phyloP scores from a whole-genome alignment of 306 rosid genomes.

The Phaseolus lunatus region DNA sequence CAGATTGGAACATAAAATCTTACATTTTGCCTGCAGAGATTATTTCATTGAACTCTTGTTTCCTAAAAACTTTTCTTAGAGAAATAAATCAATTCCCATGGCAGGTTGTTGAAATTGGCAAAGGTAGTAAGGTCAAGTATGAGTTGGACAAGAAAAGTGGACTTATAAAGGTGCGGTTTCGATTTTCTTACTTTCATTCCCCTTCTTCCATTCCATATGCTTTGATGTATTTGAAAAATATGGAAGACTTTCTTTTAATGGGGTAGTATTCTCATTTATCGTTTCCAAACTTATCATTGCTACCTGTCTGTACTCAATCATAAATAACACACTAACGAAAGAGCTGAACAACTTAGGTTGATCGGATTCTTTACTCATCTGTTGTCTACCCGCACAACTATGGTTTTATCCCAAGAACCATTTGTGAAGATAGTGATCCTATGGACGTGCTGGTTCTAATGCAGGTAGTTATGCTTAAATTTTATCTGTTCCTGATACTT shows the following conservation, averaged over 20 bases:
- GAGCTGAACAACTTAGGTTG: conserved; percentile 69
- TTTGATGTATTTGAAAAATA: conserved; percentile 36
- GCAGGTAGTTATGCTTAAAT: conserved; percentile 74
- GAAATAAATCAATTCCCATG: conserved; percentile 46
- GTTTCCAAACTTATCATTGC: background rate
- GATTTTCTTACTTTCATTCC: conserved; percentile 28
- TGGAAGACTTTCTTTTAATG: conserved; percentile 21
- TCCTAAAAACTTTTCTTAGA: conserved; percentile 9
- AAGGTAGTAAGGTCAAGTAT: conserved; percentile 96
- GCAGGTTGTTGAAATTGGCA: conserved; percentile 93
- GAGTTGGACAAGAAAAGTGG: conserved; percentile 93
- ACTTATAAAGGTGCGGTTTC: conserved; percentile 76
- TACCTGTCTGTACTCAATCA: conserved; percentile 29
- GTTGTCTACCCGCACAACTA: conserved; percentile 99
- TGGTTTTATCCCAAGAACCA: conserved; percentile 94
- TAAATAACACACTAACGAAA: conserved; percentile 44
- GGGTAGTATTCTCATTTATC: background rate
- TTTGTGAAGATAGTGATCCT: conserved; percentile 98
- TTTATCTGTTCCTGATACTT: conserved; percentile 21
- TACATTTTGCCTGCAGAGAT: conserved; percentile 24
- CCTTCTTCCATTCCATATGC: conserved; percentile 32
- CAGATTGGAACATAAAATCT: conserved; percentile 34
- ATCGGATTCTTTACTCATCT: conserved; percentile 94
- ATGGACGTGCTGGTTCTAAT: conserved; percentile 91
- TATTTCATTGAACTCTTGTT: conserved; percentile 24